phyloP scores from a whole-genome alignment of 495 filamentous ascomycete genomes.

The Hypoxylon rickii region DNA sequence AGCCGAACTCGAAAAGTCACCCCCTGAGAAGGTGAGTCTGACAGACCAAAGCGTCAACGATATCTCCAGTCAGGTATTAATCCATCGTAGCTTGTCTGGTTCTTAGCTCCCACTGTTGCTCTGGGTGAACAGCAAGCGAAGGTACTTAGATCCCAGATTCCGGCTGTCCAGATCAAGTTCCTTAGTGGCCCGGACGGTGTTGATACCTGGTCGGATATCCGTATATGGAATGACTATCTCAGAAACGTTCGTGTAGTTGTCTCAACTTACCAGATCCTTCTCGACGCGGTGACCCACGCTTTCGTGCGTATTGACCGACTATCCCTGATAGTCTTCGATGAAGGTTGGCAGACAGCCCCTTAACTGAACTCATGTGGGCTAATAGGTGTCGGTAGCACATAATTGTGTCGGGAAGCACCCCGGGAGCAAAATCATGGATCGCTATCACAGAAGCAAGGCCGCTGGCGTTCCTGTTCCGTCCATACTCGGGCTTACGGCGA shows the following conservation, averaged over 20 bases:
- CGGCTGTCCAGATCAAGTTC: conserved; percentile 63
- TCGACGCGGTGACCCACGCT: conserved; percentile 78
- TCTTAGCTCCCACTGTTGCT: conserved; percentile 77
- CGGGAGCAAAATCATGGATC: conserved; percentile 79
- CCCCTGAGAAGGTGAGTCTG: conserved; percentile 61
- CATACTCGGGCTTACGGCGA: conserved; percentile 86
- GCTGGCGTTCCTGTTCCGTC: conserved; percentile 58
- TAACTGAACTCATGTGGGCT: neutral
- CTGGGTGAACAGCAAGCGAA: conserved; percentile 74
- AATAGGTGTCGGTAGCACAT: conserved; percentile 63
- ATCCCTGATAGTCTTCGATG: conserved; percentile 82
- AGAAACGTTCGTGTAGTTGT: conserved; percentile 71
- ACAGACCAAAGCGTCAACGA: too few relatives aligned
- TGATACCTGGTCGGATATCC: conserved; percentile 73
- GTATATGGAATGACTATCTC: conserved; percentile 75
- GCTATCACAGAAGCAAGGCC: conserved; percentile 60
- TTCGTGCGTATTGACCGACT: conserved; percentile 73
- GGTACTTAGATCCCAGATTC: conserved; percentile 65
- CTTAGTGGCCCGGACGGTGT: conserved; percentile 72
- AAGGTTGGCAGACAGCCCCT: conserved; percentile 61
- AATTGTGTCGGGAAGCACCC: conserved; percentile 68
- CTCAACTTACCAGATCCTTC: conserved; percentile 75
- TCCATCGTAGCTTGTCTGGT: conserved; percentile 73
- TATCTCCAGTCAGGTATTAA: conserved; percentile 25
- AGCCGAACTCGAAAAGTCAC: conserved; percentile 68